Percentiles rank a stretch among this genome's conserved stretches.
Evolutionary conservation across 2,329 filamentous ascomycete species (phyloP).

Genomic region (Cladosporium sp.): DNA sequence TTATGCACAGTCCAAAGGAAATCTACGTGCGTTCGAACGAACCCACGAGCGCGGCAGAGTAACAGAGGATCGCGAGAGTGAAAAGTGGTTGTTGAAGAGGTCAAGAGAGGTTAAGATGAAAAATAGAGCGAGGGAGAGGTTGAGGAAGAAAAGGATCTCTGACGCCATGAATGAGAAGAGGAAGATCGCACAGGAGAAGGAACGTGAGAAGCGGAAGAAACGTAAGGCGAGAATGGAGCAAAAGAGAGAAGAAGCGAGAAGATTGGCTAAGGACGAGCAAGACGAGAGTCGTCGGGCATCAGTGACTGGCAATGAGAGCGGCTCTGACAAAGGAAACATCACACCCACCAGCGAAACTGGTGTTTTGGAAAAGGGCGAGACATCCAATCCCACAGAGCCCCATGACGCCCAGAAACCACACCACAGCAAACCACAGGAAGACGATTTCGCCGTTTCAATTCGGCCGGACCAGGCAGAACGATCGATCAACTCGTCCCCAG

Average conservation of each 20-base stretch:
- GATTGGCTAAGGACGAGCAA: neutral
- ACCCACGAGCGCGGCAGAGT: conserved; percentile 38
- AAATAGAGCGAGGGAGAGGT: conserved; percentile 33
- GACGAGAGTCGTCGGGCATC: neutral
- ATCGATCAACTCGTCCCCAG: neutral
- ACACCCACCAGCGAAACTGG: neutral
- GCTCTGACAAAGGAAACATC: neutral
- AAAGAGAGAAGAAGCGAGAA: conserved; percentile 12
- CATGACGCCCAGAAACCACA: neutral
- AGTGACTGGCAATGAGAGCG: neutral
- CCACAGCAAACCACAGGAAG: neutral
- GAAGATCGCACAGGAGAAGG: conserved; percentile 15
- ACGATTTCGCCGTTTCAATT: neutral
- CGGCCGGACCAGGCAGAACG: neutral
- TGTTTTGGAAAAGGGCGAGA: neutral
- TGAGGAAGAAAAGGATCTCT: conserved; percentile 16
- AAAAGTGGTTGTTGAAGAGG: conserved; percentile 35
- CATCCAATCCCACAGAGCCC: neutral
- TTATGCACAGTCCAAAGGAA: conserved; percentile 64
- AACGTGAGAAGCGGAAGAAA: conserved; percentile 1
- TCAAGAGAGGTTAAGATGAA: conserved; percentile 36
- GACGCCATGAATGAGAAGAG: conserved; percentile 18
- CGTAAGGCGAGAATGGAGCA: conserved; percentile 12
- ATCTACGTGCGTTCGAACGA: conserved; percentile 49
- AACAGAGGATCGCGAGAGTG: conserved; percentile 31